These are phyloP conservation scores for Penicillium glabrum DNA, from an alignment of 2,329 filamentous ascomycete genomes.

Conservation along the genomic window DNA sequence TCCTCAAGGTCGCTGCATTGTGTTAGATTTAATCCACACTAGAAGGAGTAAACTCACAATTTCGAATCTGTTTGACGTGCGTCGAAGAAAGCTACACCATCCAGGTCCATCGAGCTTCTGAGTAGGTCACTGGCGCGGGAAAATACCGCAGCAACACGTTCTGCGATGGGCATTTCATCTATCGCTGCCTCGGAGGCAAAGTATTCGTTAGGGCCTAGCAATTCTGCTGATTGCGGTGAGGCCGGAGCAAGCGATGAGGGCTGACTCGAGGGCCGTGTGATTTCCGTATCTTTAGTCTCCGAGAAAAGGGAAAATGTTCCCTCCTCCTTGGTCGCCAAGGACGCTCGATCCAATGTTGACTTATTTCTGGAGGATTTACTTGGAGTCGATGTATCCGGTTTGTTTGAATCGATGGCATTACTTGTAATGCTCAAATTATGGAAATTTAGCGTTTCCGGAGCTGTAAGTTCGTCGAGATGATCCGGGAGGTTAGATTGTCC, in stretches of 20 bases:
- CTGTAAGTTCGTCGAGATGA: slow-evolving; percentile 9
- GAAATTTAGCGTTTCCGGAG: neutral
- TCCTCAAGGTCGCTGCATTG: slow-evolving; percentile 12
- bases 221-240: neutral
- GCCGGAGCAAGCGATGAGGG: neutral
- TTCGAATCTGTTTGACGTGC: slow-evolving; percentile 17
- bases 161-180: slow-evolving; percentile 14
- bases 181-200: neutral
- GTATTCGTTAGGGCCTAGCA: neutral
- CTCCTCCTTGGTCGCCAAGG: neutral
- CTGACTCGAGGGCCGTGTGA: neutral
- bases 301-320: neutral
- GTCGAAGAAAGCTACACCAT: slow-evolving; percentile 37
- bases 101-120: slow-evolving; percentile 43
- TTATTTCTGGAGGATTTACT: neutral
- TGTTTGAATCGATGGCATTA: neutral
- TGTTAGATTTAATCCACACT: neutral
- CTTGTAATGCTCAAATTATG: neutral
- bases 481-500: slow-evolving; percentile 1
- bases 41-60: slow-evolving; percentile 15
- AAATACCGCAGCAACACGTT: slow-evolving; percentile 35
- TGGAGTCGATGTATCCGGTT: neutral
- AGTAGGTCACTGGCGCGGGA: slow-evolving; percentile 47
- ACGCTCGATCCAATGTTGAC: neutral
- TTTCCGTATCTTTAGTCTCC: neutral